Evolutionary conservation across 305 asterid genomes (phyloP).

Genomic region (Petunia hybrid): DNA sequence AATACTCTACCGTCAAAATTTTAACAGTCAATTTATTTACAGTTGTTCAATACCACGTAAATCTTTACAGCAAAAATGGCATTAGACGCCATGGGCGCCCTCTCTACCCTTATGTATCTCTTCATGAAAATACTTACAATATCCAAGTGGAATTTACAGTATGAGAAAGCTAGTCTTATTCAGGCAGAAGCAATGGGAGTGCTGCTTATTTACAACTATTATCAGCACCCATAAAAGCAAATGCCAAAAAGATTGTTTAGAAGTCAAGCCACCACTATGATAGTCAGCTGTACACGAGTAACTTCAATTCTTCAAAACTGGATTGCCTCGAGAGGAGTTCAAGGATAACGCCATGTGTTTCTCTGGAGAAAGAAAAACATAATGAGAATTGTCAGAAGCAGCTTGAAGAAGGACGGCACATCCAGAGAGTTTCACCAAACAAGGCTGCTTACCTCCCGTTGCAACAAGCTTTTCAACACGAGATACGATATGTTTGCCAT

Average conservation of each 20-base stretch:
- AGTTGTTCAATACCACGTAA: not conserved
- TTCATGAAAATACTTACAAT: constrained; percentile 1
- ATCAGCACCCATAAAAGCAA: not conserved
- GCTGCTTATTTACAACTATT: constrained; percentile 19
- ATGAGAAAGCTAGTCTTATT: constrained; percentile 5
- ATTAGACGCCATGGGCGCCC: not conserved
- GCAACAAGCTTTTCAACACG: constrained; percentile 87
- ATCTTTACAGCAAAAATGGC: constrained; percentile 4
- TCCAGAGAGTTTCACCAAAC: not conserved
- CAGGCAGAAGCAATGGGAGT: constrained; percentile 14
- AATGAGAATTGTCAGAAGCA: not conserved
- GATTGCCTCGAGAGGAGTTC: not conserved
- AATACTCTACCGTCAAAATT: not conserved
- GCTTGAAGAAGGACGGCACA: not conserved
- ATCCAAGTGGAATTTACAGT: not conserved
- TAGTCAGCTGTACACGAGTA: not conserved
- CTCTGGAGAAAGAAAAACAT: not conserved
- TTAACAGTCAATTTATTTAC: not conserved
- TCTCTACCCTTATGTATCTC: not conserved
- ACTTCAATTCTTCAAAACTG: constrained; percentile 18
- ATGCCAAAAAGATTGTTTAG: not conserved
- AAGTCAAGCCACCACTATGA: not conserved
- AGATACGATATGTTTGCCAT: constrained; percentile 54
- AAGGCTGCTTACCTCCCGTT: constrained; percentile 67
- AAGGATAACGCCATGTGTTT: not conserved